A percentile compares a stretch with the other conserved stretches of the same genome.
Evolutionary conservation across 2,329 filamentous ascomycete species (phyloP).

Genomic region (Xylariaceae sp.): DNA sequence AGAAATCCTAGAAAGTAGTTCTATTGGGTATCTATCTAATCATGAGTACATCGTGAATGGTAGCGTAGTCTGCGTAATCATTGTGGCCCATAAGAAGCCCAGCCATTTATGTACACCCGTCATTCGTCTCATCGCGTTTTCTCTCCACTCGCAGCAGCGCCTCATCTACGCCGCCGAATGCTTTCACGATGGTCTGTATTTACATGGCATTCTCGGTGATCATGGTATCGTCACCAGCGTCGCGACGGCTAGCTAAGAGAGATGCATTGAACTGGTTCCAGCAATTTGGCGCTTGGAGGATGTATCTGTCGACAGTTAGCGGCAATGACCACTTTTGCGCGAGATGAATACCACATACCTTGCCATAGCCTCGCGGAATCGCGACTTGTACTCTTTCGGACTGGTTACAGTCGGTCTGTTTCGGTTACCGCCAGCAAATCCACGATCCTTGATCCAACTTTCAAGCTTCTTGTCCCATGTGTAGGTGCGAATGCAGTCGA

Average conservation of each 20-base stretch:
- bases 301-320: conserved; percentile 49
- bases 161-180: too few relatives aligned
- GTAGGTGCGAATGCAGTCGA: conserved; percentile 97
- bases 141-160: too few relatives aligned
- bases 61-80: conserved; percentile 2
- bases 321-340: conserved; percentile 9
- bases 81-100: background rate
- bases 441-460: conserved; percentile 98
- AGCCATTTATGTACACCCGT: background rate
- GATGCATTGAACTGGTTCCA: conserved; percentile 65
- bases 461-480: conserved; percentile 99
- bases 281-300: conserved; percentile 71
- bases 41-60: conserved; percentile 1
- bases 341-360: conserved; percentile 50
- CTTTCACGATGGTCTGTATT: background rate
- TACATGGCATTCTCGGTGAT: conserved; percentile 3
- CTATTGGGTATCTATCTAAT: conserved; percentile 15
- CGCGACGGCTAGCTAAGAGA: conserved; percentile 23
- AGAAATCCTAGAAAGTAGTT: background rate
- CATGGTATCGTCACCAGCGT: conserved; percentile 22
- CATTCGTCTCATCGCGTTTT: background rate
- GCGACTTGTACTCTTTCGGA: conserved; percentile 94
- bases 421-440: conserved; percentile 71
- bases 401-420: conserved; percentile 93
- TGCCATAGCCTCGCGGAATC: conserved; percentile 95